These are phyloP conservation scores for Carallia brachiata DNA, from an alignment of 345 rosid genomes.

Conservation along the genomic window DNA sequence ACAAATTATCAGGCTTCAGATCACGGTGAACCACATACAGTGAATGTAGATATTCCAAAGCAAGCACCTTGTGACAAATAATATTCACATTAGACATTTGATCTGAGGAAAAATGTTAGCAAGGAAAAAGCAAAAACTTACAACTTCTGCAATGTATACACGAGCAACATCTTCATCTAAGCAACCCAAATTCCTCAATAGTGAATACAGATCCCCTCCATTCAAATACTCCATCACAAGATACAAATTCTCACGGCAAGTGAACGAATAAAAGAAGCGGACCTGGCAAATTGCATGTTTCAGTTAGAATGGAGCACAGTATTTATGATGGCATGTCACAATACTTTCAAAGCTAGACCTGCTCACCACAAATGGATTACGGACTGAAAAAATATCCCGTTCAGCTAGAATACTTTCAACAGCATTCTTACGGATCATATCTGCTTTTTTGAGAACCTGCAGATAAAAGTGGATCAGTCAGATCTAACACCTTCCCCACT, in stretches of 20 bases:
- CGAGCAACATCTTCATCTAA: conserved; percentile 98
- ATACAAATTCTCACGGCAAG: conserved; percentile 96
- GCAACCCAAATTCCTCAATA: conserved; percentile 96
- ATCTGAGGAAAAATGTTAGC: neutral
- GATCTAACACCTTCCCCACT: neutral
- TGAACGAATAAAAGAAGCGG: conserved; percentile 98
- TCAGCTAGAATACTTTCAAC: conserved; percentile 99
- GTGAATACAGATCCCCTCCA: conserved; percentile 96
- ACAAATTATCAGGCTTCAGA: conserved; percentile 96
- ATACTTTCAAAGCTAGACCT: conserved; percentile 38
- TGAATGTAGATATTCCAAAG: conserved; percentile 93
- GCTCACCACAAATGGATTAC: conserved; percentile 99
- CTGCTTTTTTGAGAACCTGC: conserved; percentile 98
- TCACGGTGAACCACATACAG: conserved; percentile 95
- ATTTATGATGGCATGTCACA: conserved; percentile 21
- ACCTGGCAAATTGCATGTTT: conserved; percentile 57
- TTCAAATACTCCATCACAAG: conserved; percentile 99
- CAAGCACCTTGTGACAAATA: conserved; percentile 66
- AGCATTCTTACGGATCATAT: conserved; percentile 99
- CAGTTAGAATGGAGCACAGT: conserved; percentile 27
- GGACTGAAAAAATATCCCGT: conserved; percentile 97
- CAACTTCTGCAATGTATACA: conserved; percentile 97
- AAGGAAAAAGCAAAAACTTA: conserved; percentile 41
- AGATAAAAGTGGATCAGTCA: conserved; percentile 17
- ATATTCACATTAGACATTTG: conserved; percentile 3